Evolutionary conservation across 441 rosid genomes (phyloP).

Genomic region (Gossypium trilobum): DNA sequence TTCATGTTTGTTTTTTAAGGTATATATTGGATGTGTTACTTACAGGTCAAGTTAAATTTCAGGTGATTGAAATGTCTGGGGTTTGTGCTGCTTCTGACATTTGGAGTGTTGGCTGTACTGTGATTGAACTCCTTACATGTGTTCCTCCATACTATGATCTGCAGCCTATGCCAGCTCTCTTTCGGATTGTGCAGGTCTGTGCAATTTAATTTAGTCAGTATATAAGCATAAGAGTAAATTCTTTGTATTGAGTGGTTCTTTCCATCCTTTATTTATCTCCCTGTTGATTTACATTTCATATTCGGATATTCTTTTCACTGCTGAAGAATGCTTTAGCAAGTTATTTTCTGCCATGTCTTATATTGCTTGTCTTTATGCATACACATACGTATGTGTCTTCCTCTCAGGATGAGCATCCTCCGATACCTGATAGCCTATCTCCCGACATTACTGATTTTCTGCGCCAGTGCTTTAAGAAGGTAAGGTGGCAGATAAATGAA

Average conservation of each 20-base stretch:
- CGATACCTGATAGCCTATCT: conserved; percentile 91
- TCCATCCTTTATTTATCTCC: neutral
- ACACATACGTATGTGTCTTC: neutral
- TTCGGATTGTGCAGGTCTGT: conserved; percentile 92
- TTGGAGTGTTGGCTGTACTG: conserved; percentile 99
- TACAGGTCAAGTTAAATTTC: conserved; percentile 23
- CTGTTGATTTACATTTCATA: neutral
- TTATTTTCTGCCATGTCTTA: neutral
- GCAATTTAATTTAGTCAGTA: conserved; percentile 1
- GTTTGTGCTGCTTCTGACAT: conserved; percentile 99
- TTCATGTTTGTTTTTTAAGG: neutral
- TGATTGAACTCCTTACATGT: conserved; percentile 90
- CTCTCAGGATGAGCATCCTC: conserved; percentile 84
- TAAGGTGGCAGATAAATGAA: conserved; percentile 21
- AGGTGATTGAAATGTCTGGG: conserved; percentile 99
- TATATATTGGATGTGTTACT: conserved; percentile 3
- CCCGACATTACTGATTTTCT: conserved; percentile 90
- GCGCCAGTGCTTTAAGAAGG: conserved; percentile 96
- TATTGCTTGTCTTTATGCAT: neutral
- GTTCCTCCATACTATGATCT: conserved; percentile 97
- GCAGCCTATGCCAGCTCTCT: conserved; percentile 99
- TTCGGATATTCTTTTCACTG: conserved; percentile 1
- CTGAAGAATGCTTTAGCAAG: conserved; percentile 8
- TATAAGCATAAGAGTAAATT: neutral
- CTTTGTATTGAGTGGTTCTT: conserved; percentile 16